Conservation (phyloP, 805 yeast genomes). For the Yamadazyma philogaea region DNA sequence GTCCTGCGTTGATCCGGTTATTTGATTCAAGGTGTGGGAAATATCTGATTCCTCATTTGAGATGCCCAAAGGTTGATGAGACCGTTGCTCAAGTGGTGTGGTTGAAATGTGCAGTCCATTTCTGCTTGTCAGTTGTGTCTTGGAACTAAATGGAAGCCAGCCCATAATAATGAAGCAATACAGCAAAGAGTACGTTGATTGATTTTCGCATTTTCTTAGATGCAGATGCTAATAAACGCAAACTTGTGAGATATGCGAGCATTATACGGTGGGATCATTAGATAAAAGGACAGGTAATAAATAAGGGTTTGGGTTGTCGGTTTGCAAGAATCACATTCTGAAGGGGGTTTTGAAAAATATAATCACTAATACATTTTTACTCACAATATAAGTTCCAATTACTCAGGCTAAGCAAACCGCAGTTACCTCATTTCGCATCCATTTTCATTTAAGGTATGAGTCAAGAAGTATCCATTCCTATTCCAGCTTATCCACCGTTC, state of each 20-base stretch:
- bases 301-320: too few species aligned
- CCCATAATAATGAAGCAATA: slow-evolving; percentile 9
- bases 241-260: too few species aligned
- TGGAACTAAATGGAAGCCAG: slow-evolving; percentile 12
- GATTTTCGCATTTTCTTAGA: not conserved
- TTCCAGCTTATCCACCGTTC: slow-evolving; percentile 73
- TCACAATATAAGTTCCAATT: too few species aligned
- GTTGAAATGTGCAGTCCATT: not conserved
- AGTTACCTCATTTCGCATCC: not conserved
- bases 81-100: slow-evolving; percentile 19
- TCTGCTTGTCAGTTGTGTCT: slow-evolving; percentile 1
- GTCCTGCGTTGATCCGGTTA: slow-evolving; percentile 15
- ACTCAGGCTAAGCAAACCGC: too few species aligned
- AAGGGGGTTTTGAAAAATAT: too few species aligned
- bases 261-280: too few species aligned
- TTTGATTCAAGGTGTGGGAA: slow-evolving; percentile 27
- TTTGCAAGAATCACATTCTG: too few species aligned
- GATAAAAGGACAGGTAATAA: too few species aligned
- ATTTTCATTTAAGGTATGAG: slow-evolving; percentile 1
- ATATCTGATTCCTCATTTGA: slow-evolving; percentile 15
- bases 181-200: too few species aligned
- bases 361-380: too few species aligned
- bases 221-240: too few species aligned
- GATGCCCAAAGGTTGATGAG: slow-evolving; percentile 23
- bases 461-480: slow-evolving; percentile 23